Base-by-base conservation (phyloP, 805 yeast genomes). In the Grigorovia humatica region DNA sequence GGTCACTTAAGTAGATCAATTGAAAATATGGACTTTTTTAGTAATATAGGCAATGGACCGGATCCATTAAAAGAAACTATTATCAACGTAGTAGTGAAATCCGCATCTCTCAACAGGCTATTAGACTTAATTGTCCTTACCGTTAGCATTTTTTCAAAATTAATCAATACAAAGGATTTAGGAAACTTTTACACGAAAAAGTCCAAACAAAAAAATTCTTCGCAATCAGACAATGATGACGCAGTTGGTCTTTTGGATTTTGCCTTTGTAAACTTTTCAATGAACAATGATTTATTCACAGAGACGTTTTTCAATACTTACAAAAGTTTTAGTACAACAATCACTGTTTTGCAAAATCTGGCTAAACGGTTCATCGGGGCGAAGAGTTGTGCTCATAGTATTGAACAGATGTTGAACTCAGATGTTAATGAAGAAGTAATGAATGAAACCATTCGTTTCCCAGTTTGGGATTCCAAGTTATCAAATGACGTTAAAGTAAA, bases 41-140 rank as follows among this genome's bases (percentile, higher is more conserved):
- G 62, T n/a, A 58, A 54, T 48, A 62, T 62, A 44, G 65, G 62
- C 1, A 61, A 59, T 15, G 63, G 61, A 8, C 60, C 72, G 1
- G 70, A 67, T 50, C 63, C 72, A 5, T 54, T 69, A 23, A 67
- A 69, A 51, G 55, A 71, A 59, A 52, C 71, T 59, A 19, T 61
- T 51, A 61, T 74, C 20, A 65, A 69, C 51, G 83, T 79, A 8
- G 83, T 77, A 7, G 68, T 80, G 29, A 82, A 81, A 58, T 78
- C 87, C 3, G 93, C 93, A 1, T 76, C 86, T 1, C 68, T 88
- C 52, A 93, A 87, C 45, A 80, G 81, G 58, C 74, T 91, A 58
- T 74, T 89, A 51, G 97, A 91, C 66, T 74, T 90, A 20, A 68
- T 91, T 49, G 88, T 91, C 5, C 74, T 78, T 64, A 91, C 85